Percentiles rank a stretch among this genome's conserved stretches.
These are phyloP conservation scores for Scleroderma bovista DNA, from an alignment of 768 basidiomycete genomes.

Conservation along the genomic window DNA sequence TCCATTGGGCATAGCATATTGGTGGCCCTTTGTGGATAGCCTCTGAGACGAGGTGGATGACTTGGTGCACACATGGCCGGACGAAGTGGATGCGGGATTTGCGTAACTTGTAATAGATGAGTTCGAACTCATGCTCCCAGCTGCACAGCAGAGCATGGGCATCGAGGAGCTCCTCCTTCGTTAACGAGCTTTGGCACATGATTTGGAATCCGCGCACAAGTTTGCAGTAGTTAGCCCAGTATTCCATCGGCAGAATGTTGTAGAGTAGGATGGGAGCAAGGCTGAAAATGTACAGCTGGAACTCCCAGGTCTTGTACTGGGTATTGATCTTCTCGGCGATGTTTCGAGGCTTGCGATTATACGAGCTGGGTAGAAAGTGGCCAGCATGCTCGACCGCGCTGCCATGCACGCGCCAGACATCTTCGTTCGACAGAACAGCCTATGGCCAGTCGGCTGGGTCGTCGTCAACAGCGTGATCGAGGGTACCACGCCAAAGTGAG, in stretches of 20 bases:
- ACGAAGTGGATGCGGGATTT: constrained; percentile 27
- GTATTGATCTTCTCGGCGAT: constrained; percentile 22
- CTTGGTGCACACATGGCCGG: constrained; percentile 22
- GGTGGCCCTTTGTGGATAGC: too few species aligned
- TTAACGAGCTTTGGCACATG: constrained; percentile 14
- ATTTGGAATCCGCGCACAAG: constrained; percentile 19
- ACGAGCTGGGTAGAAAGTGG: constrained; percentile 14
- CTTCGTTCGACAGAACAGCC: constrained; percentile 17
- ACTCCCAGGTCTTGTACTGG: constrained; percentile 26
- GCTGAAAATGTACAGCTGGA: constrained; percentile 14
- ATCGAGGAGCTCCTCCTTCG: constrained; percentile 6
- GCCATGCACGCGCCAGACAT: constrained; percentile 10
- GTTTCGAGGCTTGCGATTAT: constrained; percentile 18
- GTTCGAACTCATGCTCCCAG: constrained; percentile 27
- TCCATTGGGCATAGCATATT: constrained; percentile 20
- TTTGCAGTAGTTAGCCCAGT: constrained; percentile 17
- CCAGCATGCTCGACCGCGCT: neutral
- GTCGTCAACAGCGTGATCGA: constrained; percentile 15
- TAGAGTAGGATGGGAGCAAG: constrained; percentile 16
- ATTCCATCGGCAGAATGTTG: constrained; percentile 6
- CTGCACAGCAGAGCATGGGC: constrained; percentile 11
- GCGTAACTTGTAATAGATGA: constrained; percentile 19
- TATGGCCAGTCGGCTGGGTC: constrained; percentile 26
- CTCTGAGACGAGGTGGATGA: constrained; percentile 16
- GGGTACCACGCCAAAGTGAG: constrained; percentile 17